Percentiles rank a stretch among this genome's conserved stretches.
Evolutionary conservation across 306 rosid genomes (phyloP).

Genomic region (Gleditsia sinensis): DNA sequence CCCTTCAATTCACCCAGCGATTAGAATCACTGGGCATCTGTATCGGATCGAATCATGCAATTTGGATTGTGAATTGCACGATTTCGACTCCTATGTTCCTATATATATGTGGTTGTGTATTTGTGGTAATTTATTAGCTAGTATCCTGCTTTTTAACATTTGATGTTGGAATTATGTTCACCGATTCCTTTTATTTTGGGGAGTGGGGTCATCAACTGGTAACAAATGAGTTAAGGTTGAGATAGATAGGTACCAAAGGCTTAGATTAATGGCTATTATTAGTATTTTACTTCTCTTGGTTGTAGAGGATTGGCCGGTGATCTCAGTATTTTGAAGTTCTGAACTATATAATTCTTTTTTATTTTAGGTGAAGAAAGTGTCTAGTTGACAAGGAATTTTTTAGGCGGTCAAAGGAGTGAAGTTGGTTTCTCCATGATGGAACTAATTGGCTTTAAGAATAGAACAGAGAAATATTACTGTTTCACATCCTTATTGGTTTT

Average conservation of each 20-base stretch:
- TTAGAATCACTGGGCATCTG: too few relatives aligned
- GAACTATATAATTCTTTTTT: background rate
- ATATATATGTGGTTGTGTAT: too few relatives aligned
- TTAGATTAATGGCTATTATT: background rate
- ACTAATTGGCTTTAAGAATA: background rate
- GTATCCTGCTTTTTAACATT: background rate
- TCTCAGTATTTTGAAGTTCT: background rate
- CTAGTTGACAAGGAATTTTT: background rate
- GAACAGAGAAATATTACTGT: background rate
- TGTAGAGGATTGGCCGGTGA: background rate
- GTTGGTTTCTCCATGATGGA: slow-evolving; percentile 8
- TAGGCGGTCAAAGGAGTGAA: background rate
- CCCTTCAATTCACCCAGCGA: too few relatives aligned
- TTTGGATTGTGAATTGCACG: too few relatives aligned
- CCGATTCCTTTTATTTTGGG: background rate
- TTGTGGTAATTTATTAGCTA: background rate
- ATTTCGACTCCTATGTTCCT: too few relatives aligned
- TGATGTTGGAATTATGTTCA: background rate
- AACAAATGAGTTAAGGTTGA: background rate
- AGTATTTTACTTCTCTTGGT: background rate
- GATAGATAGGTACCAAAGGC: background rate
- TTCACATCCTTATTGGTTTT: background rate
- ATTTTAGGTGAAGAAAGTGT: background rate
- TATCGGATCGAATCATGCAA: too few relatives aligned
- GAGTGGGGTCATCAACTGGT: background rate